Conservation (phyloP, 768 basidiomycete genomes). For the Lactarius akahatsu region DNA sequence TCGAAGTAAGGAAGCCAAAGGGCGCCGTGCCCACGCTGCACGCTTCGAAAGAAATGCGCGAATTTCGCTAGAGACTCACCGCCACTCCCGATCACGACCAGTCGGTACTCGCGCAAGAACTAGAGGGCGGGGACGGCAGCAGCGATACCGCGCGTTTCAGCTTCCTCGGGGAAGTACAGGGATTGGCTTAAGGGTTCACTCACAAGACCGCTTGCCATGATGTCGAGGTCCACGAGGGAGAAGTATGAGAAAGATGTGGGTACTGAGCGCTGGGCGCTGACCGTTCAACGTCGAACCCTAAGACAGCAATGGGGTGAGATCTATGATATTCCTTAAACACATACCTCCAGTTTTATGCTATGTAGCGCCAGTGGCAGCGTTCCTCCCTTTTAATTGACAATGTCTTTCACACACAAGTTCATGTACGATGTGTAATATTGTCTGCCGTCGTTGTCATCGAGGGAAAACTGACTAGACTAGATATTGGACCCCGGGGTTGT, state of each 20-base stretch:
- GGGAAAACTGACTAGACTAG: neutral
- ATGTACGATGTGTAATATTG: neutral
- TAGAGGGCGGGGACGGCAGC: slow-evolving; percentile 35
- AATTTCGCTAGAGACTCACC: slow-evolving; percentile 47
- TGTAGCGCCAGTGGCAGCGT: neutral
- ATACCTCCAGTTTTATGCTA: slow-evolving; percentile 2
- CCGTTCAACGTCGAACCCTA: neutral
- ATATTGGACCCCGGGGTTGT: neutral
- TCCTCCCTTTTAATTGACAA: neutral
- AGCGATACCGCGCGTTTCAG: neutral
- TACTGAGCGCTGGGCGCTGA: neutral
- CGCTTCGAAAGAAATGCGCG: neutral
- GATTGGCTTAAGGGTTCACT: slow-evolving; percentile 79
- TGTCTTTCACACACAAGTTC: neutral
- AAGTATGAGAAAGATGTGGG: neutral
- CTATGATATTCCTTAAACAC: neutral
- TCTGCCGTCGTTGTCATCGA: neutral
- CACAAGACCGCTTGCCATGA: slow-evolving; percentile 17
- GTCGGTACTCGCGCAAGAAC: slow-evolving; percentile 95
- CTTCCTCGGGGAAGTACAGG: neutral
- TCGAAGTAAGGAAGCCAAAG: neutral
- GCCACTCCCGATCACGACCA: slow-evolving; percentile 97
- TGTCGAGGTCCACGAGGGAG: neutral
- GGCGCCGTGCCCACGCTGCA: neutral
- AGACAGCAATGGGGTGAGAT: neutral